Percentiles rank a stretch among this genome's conserved stretches.
phyloP scores from a whole-genome alignment of 78 protist species.

The Blattamonas nauphoetae region DNA sequence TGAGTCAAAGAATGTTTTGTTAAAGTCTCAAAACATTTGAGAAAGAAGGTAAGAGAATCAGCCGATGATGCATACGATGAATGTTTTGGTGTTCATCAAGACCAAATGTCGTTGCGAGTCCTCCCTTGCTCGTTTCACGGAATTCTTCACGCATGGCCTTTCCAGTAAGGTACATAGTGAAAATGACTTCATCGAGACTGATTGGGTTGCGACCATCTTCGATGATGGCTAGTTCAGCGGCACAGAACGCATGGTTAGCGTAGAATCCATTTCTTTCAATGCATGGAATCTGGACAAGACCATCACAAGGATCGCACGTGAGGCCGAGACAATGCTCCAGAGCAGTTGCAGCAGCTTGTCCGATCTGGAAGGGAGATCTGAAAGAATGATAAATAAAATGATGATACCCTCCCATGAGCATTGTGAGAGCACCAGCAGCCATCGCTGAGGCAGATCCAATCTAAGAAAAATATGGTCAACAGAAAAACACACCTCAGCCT shows the following conservation, averaged over 20 bases:
- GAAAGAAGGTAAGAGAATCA: no score
- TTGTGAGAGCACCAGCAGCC: constrained; percentile 40
- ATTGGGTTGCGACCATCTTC: constrained; percentile 12
- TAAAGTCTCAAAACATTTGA: no score
- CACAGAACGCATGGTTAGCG: constrained; percentile 21
- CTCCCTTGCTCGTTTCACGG: constrained; percentile 36
- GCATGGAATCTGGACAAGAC: constrained; percentile 50
- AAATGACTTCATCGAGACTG: constrained; percentile 18
- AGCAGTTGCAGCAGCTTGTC: constrained; percentile 25
- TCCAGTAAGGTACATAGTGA: constrained; percentile 39
- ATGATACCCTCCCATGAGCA: constrained; percentile 31
- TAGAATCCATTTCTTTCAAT: constrained; percentile 38
- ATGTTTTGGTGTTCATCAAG: background rate
- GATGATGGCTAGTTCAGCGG: constrained; percentile 23
- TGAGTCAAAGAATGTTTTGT: no score
- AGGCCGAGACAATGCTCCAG: constrained; percentile 43
- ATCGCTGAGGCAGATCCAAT: constrained; percentile 35
- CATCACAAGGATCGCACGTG: constrained; percentile 41
- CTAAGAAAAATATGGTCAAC: background rate
- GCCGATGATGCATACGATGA: no score
- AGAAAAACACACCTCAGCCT: constrained; percentile 37
- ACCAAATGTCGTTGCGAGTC: constrained; percentile 14
- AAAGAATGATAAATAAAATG: no score
- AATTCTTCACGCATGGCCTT: constrained; percentile 15
- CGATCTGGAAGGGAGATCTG: constrained; percentile 26